Base-by-base conservation (phyloP, 441 rosid genomes). In the Populus trichocarpa region DNA sequence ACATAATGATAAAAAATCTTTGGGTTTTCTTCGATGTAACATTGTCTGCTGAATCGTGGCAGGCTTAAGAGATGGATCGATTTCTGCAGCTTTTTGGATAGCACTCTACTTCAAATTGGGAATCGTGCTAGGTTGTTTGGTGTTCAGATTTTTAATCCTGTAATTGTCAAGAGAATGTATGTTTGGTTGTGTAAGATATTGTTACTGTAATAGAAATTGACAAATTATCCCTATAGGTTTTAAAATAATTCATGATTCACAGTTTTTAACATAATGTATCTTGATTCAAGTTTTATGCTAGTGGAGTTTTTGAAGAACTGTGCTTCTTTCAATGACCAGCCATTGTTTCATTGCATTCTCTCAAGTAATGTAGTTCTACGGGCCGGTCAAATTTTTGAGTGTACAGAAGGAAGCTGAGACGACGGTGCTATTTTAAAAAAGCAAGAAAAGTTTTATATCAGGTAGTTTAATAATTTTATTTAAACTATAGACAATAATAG, bases 191-290 rank as follows among this genome's bases (percentile, higher is more conserved):
- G 77, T 59, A 76, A 64, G 75, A 71, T 81, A 74, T 79, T 13
- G 71, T 74, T 69, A 57, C 57, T 70, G 78, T 77, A 75, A 63
- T 70, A 79, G 81, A 81, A 53, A 81, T 75, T 74, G 77, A 32
- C 73, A 63, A 70, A 76, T 80, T 76, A 70, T 67, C 53, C 66
- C 20, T 82, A 82, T 85, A 85, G 83, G 78, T 77, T 67, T 67
- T 85, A 73, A n/a, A 77, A 80, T 79, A 82, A 83, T 75, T 63
- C 65, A 35, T 77, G 38, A 66, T 72, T 72, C 63, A 70, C 73
- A 18, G 68, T 70, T 72, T 12, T 10, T 22, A 22, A 10, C 23
- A 63, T 2, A 23, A 33, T 14, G 23, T 67, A 2, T 28, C 28
- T 67, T 13, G 8, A 67, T 75, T 30, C 13, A 14, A 16, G 20